phyloP scores from a whole-genome alignment of 331 rosid genomes.

The Phaseolus coccineus region DNA sequence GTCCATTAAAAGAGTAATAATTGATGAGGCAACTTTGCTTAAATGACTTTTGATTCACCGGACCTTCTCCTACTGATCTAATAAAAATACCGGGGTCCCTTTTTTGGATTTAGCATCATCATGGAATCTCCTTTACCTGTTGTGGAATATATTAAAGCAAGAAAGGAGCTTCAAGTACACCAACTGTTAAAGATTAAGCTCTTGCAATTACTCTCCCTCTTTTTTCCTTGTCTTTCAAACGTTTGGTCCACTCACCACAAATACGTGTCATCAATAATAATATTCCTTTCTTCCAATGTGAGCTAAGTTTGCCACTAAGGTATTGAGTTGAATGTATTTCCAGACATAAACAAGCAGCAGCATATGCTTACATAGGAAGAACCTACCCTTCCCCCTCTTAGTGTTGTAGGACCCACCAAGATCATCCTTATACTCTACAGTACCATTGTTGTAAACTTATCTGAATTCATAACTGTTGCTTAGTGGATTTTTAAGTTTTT shows the following conservation, averaged over 20 bases:
- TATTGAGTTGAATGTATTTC: conserved; percentile 17
- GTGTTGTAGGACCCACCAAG: conserved; percentile 48
- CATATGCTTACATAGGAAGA: conserved; percentile 59
- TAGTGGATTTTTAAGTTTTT: conserved; percentile 33
- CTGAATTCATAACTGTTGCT: conserved; percentile 40
- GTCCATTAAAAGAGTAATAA: conserved; percentile 69
- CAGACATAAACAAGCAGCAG: conserved; percentile 23
- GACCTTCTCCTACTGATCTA: conserved; percentile 67
- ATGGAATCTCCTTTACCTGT: conserved; percentile 76
- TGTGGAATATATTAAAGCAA: conserved; percentile 79
- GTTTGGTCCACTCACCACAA: conserved; percentile 57
- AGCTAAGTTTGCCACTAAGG: conserved; percentile 52
- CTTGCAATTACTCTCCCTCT: conserved; percentile 51
- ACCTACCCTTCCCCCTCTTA: conserved; percentile 6
- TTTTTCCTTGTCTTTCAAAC: conserved; percentile 64
- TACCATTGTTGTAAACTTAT: conserved; percentile 2
- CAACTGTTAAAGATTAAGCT: conserved; percentile 67
- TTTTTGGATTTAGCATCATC: conserved; percentile 75
- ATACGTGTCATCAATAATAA: conserved; percentile 60
- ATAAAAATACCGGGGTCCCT: conserved; percentile 55
- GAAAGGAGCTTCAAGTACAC: conserved; percentile 67
- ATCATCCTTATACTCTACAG: conserved; percentile 40
- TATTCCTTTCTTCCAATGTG: conserved; percentile 81
- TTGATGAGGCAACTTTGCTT: conserved; percentile 71
- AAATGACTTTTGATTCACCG: conserved; percentile 76